These are phyloP conservation scores for Croton laevigatus DNA, from an alignment of 441 rosid species.

Conservation along the genomic window DNA sequence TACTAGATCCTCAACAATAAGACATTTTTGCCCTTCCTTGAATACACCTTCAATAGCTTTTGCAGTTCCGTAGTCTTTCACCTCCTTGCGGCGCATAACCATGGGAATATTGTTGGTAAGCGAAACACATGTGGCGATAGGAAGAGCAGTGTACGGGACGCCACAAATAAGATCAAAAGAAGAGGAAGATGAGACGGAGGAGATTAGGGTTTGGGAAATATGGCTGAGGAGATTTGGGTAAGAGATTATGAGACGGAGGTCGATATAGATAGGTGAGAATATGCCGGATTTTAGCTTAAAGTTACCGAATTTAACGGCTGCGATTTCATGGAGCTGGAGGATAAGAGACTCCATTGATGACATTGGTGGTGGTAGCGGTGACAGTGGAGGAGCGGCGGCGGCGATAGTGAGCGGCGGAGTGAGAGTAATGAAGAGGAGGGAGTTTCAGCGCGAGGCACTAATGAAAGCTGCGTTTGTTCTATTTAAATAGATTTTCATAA, in stretches of 20 bases:
- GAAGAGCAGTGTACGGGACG: conserved; percentile 90
- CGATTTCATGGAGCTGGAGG: conserved; percentile 79
- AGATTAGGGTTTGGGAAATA: conserved; percentile 65
- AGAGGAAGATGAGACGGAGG: conserved; percentile 53
- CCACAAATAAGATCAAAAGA: conserved; percentile 73
- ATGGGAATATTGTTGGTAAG: conserved; percentile 58
- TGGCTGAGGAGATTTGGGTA: conserved; percentile 73
- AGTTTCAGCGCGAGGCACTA: neutral
- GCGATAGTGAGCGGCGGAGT: no score
- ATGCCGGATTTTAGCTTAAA: conserved; percentile 97
- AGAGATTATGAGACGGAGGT: conserved; percentile 90
- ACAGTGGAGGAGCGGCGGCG: neutral
- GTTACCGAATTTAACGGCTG: conserved; percentile 84
- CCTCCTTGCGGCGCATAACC: conserved; percentile 94
- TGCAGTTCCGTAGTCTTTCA: conserved; percentile 83
- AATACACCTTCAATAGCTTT: conserved; percentile 81
- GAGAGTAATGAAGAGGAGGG: neutral
- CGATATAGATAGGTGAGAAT: conserved; percentile 84
- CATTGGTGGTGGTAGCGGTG: conserved; percentile 15
- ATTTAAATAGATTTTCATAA: no score
- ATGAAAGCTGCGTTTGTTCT: no score
- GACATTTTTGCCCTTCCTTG: conserved; percentile 51
- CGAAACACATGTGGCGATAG: conserved; percentile 86
- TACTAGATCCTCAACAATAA: conserved; percentile 78
- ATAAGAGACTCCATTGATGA: conserved; percentile 76